phyloP scores from a whole-genome alignment of 1,284 basidiomycete species.

The Melampsora abietis-canadensis region DNA sequence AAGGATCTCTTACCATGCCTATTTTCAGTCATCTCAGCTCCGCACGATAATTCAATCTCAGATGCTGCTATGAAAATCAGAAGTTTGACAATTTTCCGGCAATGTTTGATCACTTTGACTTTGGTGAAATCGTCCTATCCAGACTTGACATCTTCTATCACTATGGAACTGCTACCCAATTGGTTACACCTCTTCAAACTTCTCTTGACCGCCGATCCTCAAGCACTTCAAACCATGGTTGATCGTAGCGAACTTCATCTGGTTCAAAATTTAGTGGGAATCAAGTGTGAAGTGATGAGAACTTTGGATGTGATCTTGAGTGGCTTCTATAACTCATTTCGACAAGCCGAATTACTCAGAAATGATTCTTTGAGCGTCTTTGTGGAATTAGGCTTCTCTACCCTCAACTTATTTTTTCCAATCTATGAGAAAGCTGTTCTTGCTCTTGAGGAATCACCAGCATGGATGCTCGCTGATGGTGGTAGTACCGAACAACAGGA shows the following conservation, averaged over 20 bases:
- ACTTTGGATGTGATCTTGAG: constrained; percentile 38
- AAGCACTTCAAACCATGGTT: constrained; percentile 71
- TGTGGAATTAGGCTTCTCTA: not conserved
- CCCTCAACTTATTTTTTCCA: not conserved
- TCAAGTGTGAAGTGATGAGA: constrained; percentile 32
- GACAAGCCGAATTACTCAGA: constrained; percentile 10
- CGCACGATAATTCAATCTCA: not conserved
- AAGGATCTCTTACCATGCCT: constrained; percentile 78
- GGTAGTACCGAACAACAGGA: not conserved
- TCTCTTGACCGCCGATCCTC: constrained; percentile 56
- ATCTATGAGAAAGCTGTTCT: constrained; percentile 4
- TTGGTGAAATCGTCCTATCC: constrained; percentile 93
- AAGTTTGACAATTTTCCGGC: constrained; percentile 80
- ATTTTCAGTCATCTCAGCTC: constrained; percentile 46
- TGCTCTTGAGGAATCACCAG: constrained; percentile 1
- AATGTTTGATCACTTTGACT: constrained; percentile 81
- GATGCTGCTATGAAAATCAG: constrained; percentile 63
- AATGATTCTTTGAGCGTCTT: constrained; percentile 5
- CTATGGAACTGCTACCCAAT: constrained; percentile 72
- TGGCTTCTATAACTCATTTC: constrained; percentile 14
- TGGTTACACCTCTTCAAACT: constrained; percentile 84
- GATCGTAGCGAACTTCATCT: not conserved
- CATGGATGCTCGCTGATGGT: not conserved
- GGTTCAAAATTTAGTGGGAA: constrained; percentile 27
- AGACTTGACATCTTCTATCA: constrained; percentile 75